Percentiles rank a stretch among this genome's conserved stretches.
These are phyloP conservation scores for Tinospora cordifolia DNA, from an alignment of 164 flowering plant genomes.

Conservation along the genomic window DNA sequence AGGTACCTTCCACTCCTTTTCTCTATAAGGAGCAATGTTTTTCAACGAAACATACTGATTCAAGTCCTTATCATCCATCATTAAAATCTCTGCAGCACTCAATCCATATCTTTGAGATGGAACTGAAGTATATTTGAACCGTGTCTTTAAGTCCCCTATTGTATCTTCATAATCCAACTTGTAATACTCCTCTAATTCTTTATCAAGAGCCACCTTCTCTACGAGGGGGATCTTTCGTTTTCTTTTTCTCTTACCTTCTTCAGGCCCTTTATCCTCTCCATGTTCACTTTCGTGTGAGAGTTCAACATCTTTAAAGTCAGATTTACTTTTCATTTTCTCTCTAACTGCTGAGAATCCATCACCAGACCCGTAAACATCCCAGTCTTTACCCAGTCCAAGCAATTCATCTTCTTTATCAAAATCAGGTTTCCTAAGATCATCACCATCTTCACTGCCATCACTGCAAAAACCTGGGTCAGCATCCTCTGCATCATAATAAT, in stretches of 20 bases:
- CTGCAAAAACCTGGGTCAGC: constrained; percentile 46
- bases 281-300: constrained; percentile 17
- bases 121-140: constrained; percentile 68
- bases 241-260: constrained; percentile 44
- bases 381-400: constrained; percentile 70
- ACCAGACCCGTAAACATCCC: constrained; percentile 45
- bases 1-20: constrained; percentile 69
- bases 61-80: constrained; percentile 67
- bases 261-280: constrained; percentile 18
- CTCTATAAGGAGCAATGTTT: constrained; percentile 71
- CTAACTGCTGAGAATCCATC: constrained; percentile 52
- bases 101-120: constrained; percentile 55
- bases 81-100: constrained; percentile 44
- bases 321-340: constrained; percentile 27
- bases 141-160: constrained; percentile 79
- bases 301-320: constrained; percentile 18
- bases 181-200: constrained; percentile 52
- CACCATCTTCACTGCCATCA: constrained; percentile 44
- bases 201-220: constrained; percentile 35
- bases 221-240: constrained; percentile 41
- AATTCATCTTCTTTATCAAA: constrained; percentile 83
- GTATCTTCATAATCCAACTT: constrained; percentile 86
- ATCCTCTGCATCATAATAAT: constrained; percentile 73
- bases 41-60: constrained; percentile 83
- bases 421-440: constrained; percentile 58